These are phyloP conservation scores for Coix lacrymajobi DNA, from an alignment of 176 grass and related monocot genomes.

Conservation along the genomic window DNA sequence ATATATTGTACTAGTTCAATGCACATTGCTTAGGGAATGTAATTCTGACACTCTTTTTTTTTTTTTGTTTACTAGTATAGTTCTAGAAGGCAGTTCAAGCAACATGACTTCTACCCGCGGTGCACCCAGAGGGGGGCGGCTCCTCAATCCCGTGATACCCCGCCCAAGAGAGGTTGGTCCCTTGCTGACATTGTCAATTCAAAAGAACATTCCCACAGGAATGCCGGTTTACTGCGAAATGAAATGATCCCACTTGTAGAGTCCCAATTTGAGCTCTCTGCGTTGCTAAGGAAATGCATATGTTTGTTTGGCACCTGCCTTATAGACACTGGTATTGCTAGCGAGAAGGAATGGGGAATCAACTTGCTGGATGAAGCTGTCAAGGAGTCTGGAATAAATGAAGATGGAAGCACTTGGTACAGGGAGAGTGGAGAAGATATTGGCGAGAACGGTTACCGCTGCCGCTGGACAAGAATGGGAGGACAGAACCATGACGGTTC, in stretches of 20 bases:
- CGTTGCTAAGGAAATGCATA: constrained; percentile 42
- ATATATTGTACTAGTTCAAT: constrained; percentile 3
- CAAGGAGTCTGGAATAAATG: constrained; percentile 71
- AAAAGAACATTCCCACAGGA: neutral
- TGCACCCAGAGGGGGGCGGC: constrained; percentile 63
- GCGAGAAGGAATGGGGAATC: constrained; percentile 99
- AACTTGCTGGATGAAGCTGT: constrained; percentile 85
- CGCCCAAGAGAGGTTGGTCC: constrained; percentile 84
- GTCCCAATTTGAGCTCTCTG: constrained; percentile 3
- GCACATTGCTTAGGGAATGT: neutral
- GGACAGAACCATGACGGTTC: constrained; percentile 73
- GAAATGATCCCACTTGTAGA: neutral
- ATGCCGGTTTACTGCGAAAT: neutral
- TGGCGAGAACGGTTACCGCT: constrained; percentile 77
- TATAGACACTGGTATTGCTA: constrained; percentile 99
- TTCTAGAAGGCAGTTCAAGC: constrained; percentile 55
- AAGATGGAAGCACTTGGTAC: constrained; percentile 97
- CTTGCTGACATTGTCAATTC: constrained; percentile 8
- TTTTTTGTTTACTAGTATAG: constrained; percentile 50
- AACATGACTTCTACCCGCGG: constrained; percentile 58
- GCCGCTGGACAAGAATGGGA: constrained; percentile 93
- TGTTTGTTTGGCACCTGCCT: constrained; percentile 61
- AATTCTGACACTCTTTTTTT: neutral
- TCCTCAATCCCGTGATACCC: constrained; percentile 91
- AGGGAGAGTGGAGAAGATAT: constrained; percentile 80